Percentiles rank a stretch among this genome's conserved stretches.
Evolutionary conservation across 805 yeast species (phyloP).

Genomic region (Schizosaccharomyces japonicus): DNA sequence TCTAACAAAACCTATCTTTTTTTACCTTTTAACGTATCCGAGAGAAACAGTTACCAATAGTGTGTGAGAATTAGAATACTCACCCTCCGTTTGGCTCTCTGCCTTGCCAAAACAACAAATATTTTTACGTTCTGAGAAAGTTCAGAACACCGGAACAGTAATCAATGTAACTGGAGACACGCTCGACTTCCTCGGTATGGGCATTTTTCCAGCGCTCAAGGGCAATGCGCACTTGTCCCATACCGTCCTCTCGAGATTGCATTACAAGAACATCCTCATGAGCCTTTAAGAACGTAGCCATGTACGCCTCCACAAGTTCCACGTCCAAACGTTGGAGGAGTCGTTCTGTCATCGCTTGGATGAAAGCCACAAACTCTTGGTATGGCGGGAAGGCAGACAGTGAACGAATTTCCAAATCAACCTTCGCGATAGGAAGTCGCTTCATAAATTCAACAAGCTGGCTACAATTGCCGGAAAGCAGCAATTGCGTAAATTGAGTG

Average conservation of each 20-base stretch:
- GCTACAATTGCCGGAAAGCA: conserved; percentile 12
- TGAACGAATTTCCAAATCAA: conserved; percentile 74
- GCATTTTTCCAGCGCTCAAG: conserved; percentile 26
- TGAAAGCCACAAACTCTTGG: conserved; percentile 38
- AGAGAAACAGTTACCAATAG: too few species aligned
- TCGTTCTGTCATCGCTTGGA: conserved; percentile 44
- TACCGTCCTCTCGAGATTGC: conserved; percentile 6
- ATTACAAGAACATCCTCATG: conserved; percentile 57
- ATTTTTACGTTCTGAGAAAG: conserved; percentile 16
- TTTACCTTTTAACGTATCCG: too few species aligned
- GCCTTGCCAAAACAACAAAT: too few species aligned
- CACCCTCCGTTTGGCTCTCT: too few species aligned
- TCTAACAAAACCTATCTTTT: too few species aligned
- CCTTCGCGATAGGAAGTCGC: conserved; percentile 43
- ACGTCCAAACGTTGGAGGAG: conserved; percentile 31
- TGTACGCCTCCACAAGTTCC: conserved; percentile 64
- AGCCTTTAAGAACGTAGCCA: conserved; percentile 43
- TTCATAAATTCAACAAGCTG: conserved; percentile 32
- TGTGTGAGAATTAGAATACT: too few species aligned
- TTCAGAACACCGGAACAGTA: conserved; percentile 53
- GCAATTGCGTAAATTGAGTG: neutral
- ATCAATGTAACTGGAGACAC: conserved; percentile 41
- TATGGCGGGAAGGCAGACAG: conserved; percentile 39
- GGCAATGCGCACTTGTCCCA: conserved; percentile 19
- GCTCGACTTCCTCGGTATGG: conserved; percentile 21